These are phyloP conservation scores for Flagelloscypha sp. DNA, from an alignment of 768 basidiomycete genomes.

Conservation along the genomic window DNA sequence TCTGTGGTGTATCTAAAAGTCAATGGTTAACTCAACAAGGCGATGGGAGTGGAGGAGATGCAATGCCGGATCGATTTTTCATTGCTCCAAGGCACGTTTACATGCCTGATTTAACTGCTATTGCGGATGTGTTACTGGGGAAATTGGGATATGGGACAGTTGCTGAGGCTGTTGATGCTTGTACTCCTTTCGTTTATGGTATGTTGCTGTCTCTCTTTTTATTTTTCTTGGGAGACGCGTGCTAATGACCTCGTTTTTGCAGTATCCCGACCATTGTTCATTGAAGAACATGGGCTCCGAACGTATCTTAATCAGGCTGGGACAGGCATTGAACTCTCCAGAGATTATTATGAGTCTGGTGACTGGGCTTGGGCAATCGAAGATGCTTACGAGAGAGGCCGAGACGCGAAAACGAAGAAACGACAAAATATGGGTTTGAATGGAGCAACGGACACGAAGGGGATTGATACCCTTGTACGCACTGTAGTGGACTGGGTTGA, in stretches of 20 bases:
- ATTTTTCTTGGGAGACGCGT: background rate
- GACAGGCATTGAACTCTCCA: conserved; percentile 59
- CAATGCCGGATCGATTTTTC: conserved; percentile 62
- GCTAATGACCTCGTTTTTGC: conserved; percentile 2
- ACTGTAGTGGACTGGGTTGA: no score
- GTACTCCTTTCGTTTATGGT: conserved; percentile 77
- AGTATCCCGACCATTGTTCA: conserved; percentile 74
- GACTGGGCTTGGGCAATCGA: conserved; percentile 57
- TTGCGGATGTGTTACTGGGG: conserved; percentile 67
- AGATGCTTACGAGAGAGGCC: conserved; percentile 49
- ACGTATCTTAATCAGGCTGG: conserved; percentile 56
- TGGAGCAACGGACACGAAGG: no score
- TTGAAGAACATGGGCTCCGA: conserved; percentile 72
- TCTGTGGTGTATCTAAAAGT: conserved; percentile 65
- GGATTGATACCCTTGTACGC: no score
- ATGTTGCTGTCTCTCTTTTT: conserved; percentile 11
- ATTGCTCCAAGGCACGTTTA: conserved; percentile 72
- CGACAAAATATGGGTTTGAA: conserved; percentile 35
- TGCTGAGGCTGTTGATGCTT: conserved; percentile 68
- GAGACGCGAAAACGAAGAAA: conserved; percentile 37
- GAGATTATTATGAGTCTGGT: conserved; percentile 60
- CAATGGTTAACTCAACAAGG: conserved; percentile 33
- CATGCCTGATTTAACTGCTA: conserved; percentile 74
- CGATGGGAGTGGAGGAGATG: conserved; percentile 18
- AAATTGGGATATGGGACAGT: conserved; percentile 81